Conservation (phyloP, 148 eudicot genomes). For the Tetragonia tetragonoides region DNA sequence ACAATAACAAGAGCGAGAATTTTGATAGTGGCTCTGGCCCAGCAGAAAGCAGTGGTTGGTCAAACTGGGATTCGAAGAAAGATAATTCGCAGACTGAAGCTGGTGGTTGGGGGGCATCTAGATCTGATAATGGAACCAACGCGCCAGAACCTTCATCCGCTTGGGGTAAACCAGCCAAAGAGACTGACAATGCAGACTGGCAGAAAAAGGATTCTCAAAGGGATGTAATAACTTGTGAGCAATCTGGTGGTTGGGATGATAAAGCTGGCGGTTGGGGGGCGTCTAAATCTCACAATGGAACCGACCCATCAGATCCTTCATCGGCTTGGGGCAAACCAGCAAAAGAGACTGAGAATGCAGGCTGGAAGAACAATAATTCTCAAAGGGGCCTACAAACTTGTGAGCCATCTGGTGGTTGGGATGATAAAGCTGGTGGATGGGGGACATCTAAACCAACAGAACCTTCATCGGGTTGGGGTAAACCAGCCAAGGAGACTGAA, state of each 20-base stretch:
- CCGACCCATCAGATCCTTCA: slow-evolving; percentile 5
- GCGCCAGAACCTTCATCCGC: slow-evolving; percentile 9
- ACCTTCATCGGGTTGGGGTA: neutral
- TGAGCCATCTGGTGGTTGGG: slow-evolving; percentile 1
- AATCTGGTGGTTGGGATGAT: slow-evolving; percentile 28
- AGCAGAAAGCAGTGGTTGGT: slow-evolving; percentile 27
- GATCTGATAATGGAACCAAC: neutral
- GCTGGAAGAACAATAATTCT: neutral
- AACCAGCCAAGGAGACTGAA: neutral
- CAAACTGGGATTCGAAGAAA: slow-evolving; percentile 35
- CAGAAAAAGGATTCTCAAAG: slow-evolving; percentile 15
- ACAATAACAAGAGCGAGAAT: slow-evolving; percentile 4
- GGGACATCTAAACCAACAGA: neutral
- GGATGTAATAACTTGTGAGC: neutral
- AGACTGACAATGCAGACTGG: slow-evolving; percentile 23
- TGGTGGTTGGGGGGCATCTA: slow-evolving; percentile 26
- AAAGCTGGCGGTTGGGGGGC: slow-evolving; percentile 26
- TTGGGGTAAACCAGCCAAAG: slow-evolving; percentile 19
- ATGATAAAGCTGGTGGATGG: neutral
- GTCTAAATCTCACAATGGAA: slow-evolving; percentile 3
- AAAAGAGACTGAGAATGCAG: slow-evolving; percentile 11
- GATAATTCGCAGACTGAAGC: slow-evolving; percentile 7
- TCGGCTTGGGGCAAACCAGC: slow-evolving; percentile 20
- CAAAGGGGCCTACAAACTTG: neutral
- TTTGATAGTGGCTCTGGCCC: neutral